Percentiles rank a stretch among this genome's conserved stretches.
Conservation (phyloP, 2,329 filamentous ascomycete genomes). For the Dactylonectria macrodidyma region DNA sequence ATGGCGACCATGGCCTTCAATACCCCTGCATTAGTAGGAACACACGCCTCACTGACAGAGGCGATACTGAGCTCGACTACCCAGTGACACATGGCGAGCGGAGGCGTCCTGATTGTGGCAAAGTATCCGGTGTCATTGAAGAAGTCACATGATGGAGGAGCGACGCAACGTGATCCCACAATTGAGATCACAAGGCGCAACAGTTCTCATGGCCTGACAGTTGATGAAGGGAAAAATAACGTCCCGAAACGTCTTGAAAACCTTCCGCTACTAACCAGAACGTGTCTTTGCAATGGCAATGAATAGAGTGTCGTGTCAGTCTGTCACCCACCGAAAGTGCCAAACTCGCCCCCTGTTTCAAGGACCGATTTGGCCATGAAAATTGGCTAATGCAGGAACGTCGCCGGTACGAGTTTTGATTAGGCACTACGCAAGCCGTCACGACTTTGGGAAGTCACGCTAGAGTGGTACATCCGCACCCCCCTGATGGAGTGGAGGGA, state of each 20-base stretch:
- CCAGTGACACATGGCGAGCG: constrained; percentile 36
- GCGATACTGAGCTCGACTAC: constrained; percentile 22
- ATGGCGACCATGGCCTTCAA: constrained; percentile 19
- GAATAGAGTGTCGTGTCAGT: constrained; percentile 32
- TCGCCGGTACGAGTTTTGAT: constrained; percentile 44
- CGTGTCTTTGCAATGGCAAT: constrained; percentile 26
- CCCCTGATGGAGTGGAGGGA: constrained; percentile 43
- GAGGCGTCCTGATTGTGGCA: constrained; percentile 33
- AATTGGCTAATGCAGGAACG: constrained; percentile 52
- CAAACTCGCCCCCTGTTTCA: constrained; percentile 49
- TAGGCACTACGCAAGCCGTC: constrained; percentile 45
- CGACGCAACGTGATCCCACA: constrained; percentile 25
- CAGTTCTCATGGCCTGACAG: constrained; percentile 25
- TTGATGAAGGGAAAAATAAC: constrained; percentile 19
- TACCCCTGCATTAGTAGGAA: constrained; percentile 25
- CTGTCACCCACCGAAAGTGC: constrained; percentile 35
- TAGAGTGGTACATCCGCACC: constrained; percentile 38
- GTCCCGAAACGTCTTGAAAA: constrained; percentile 18
- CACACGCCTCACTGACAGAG: constrained; percentile 17
- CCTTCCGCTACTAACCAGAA: constrained; percentile 20
- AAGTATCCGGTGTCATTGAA: constrained; percentile 16
- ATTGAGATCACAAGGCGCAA: constrained; percentile 26
- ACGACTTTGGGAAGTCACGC: constrained; percentile 42
- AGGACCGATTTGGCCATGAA: constrained; percentile 40
- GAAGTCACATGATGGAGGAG: constrained; percentile 41